These are phyloP conservation scores for Aphanoascus verrucosus DNA, from an alignment of 2,329 filamentous ascomycete species.

Conservation along the genomic window DNA sequence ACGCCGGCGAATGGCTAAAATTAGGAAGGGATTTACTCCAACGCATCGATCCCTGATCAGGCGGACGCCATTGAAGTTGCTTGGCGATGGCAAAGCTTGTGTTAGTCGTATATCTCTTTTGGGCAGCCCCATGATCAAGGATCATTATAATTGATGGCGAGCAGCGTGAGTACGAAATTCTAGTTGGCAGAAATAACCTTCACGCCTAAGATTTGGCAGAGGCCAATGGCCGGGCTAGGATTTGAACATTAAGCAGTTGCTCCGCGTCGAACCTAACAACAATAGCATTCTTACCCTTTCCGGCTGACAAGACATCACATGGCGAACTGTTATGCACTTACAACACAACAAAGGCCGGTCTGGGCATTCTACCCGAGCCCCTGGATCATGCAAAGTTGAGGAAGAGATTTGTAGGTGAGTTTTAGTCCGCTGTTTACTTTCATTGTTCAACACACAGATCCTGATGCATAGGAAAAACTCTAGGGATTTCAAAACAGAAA, in stretches of 20 bases:
- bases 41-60: not conserved
- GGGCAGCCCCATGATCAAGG: conserved; percentile 1
- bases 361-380: not conserved
- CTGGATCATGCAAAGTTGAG: conserved; percentile 1
- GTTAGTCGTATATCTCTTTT: not conserved
- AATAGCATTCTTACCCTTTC: conserved; percentile 9
- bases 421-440: not conserved
- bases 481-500: not conserved
- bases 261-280: conserved; percentile 3
- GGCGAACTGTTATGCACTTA: not conserved
- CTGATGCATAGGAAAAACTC: not conserved
- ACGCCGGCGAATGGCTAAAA: conserved; percentile 1
- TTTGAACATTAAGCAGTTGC: not conserved
- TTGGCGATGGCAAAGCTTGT: not conserved
- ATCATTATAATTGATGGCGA: not conserved
- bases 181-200: conserved; percentile 3
- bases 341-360: not conserved
- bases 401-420: not conserved
- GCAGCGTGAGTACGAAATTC: not conserved
- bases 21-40: not conserved
- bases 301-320: not conserved
- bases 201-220: not conserved
- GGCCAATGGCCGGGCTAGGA: not conserved
- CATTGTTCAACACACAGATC: not conserved
- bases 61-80: not conserved